These are phyloP conservation scores for Melanopsichium pennsylvanicum DNA, from an alignment of 1,284 basidiomycete genomes.

Conservation along the genomic window DNA sequence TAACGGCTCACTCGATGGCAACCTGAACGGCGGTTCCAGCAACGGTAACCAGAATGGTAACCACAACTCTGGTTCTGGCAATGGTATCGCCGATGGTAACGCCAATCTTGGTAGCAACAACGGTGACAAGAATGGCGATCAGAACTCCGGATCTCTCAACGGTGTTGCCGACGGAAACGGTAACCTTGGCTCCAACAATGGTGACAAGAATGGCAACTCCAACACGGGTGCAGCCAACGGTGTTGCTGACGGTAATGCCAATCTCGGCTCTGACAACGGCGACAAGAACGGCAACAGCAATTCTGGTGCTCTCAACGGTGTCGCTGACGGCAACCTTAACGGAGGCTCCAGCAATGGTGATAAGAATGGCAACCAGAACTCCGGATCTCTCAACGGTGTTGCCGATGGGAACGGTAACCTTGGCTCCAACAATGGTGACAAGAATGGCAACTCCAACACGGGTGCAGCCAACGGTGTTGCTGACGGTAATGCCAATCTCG, in stretches of 20 bases:
- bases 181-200: slow-evolving; percentile 16
- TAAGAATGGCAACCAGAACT: slow-evolving; percentile 10
- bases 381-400: slow-evolving; percentile 1
- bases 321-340: slow-evolving; percentile 13
- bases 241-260: slow-evolving; percentile 20
- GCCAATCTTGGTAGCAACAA: slow-evolving; percentile 6
- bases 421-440: slow-evolving; percentile 6
- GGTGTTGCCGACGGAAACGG: slow-evolving; percentile 11
- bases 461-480: slow-evolving; percentile 4
- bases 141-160: slow-evolving; percentile 11
- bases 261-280: slow-evolving; percentile 19
- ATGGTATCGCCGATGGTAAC: slow-evolving; percentile 11
- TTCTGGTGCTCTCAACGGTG: slow-evolving; percentile 15
- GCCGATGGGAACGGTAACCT: slow-evolving; percentile 8
- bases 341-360: slow-evolving; percentile 5
- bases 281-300: slow-evolving; percentile 21
- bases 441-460: slow-evolving; percentile 3
- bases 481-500: slow-evolving; percentile 5
- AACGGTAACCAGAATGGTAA: slow-evolving; percentile 28
- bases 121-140: slow-evolving; percentile 17
- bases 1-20: slow-evolving; percentile 10
- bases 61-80: slow-evolving; percentile 8
- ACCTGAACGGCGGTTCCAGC: slow-evolving; percentile 7
- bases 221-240: slow-evolving; percentile 21
- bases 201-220: slow-evolving; percentile 22